Conservation (phyloP, 1,139 yeast species). For the Meyerozyma sp. region DNA sequence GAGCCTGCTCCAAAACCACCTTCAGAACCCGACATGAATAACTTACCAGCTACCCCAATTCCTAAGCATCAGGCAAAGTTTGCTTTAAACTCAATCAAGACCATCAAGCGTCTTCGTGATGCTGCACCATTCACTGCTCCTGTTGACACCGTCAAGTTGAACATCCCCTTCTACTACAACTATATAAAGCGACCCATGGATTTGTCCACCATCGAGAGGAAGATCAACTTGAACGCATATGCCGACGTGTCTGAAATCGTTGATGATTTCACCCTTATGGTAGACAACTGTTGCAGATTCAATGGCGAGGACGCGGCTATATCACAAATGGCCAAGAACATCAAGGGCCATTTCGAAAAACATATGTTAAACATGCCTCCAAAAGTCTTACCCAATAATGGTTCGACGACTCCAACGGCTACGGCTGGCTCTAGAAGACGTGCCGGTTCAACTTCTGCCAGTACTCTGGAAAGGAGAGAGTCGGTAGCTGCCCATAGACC, state of each 20-base stretch:
- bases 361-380: constrained; percentile 92
- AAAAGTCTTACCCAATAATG: constrained; percentile 47
- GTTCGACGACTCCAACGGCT: constrained; percentile 22
- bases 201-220: constrained; percentile 81
- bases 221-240: constrained; percentile 66
- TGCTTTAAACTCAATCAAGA: constrained; percentile 63
- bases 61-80: constrained; percentile 83
- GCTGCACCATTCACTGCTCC: constrained; percentile 88
- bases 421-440: constrained; percentile 42
- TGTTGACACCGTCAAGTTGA: constrained; percentile 82
- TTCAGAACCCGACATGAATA: constrained; percentile 64
- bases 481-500: constrained; percentile 63
- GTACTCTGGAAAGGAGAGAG: constrained; percentile 33
- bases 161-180: constrained; percentile 87
- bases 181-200: constrained; percentile 90
- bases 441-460: constrained; percentile 50
- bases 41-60: constrained; percentile 63
- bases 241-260: constrained; percentile 61
- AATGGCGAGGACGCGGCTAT: constrained; percentile 83
- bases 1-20: constrained; percentile 72
- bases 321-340: constrained; percentile 84
- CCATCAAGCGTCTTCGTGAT: constrained; percentile 86
- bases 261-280: constrained; percentile 83
- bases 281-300: constrained; percentile 72
- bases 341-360: constrained; percentile 89